A percentile compares a stretch with the other conserved stretches of the same genome.
These are phyloP conservation scores for Pyrus hybrid DNA, from an alignment of 331 rosid genomes.

Conservation along the genomic window DNA sequence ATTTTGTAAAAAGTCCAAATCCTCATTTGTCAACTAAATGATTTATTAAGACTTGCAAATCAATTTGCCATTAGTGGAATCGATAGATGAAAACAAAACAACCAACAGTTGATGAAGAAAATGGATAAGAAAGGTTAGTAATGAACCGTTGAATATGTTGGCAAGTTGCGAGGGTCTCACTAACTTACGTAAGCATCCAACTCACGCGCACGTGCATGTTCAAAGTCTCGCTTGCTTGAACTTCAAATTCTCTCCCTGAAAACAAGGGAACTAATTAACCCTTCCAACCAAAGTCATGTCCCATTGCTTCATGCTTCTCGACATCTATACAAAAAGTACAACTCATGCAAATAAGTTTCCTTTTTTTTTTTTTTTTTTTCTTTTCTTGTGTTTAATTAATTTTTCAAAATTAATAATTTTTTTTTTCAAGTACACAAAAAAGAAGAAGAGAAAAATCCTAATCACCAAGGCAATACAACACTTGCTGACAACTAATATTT, in stretches of 20 bases:
- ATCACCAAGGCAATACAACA: too few species aligned
- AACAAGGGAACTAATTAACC: not conserved
- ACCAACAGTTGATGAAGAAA: not conserved
- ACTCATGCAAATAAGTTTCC: too few species aligned
- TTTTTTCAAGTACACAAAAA: too few species aligned
- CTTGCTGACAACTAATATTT: too few species aligned
- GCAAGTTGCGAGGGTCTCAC: slow-evolving; percentile 12
- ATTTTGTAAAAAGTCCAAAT: too few species aligned
- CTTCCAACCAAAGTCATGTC: slow-evolving; percentile 9
- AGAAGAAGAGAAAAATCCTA: too few species aligned
- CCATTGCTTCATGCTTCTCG: not conserved
- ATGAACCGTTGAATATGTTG: slow-evolving; percentile 22
- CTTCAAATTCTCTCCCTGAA: not conserved
- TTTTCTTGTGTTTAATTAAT: too few species aligned
- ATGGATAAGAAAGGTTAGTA: not conserved
- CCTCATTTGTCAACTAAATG: too few species aligned
- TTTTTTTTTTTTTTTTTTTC: too few species aligned
- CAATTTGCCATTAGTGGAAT: not conserved
- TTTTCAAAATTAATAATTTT: too few species aligned
- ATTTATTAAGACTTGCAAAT: not conserved
- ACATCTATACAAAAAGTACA: not conserved
- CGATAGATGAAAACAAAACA: not conserved
- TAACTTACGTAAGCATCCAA: not conserved
- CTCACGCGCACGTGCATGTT: slow-evolving; percentile 27
- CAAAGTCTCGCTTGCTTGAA: not conserved